Percentiles rank a stretch among this genome's conserved stretches.
Evolutionary conservation across 2,329 filamentous ascomycete genomes (phyloP).

Genomic region (Trichophyton equinum): DNA sequence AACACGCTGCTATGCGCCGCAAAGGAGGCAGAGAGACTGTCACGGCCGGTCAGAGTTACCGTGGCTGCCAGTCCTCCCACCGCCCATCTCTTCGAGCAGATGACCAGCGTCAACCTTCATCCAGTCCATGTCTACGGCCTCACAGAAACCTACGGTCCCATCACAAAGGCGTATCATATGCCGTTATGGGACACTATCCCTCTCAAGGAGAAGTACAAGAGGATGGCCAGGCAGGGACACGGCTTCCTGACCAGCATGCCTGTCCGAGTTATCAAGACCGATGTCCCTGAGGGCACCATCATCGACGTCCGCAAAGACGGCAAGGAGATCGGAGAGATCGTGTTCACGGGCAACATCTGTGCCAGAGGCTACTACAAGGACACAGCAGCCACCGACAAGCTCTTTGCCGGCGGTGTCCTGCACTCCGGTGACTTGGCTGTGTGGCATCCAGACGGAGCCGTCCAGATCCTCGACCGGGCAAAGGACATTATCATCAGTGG

Average conservation of each 20-base stretch:
- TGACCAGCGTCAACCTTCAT: constrained; percentile 73
- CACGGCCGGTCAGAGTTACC: constrained; percentile 65
- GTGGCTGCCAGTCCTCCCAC: constrained; percentile 88
- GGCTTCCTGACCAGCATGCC: constrained; percentile 76
- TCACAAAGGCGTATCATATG: constrained; percentile 85
- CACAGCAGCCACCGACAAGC: constrained; percentile 65
- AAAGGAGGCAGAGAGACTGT: constrained; percentile 57
- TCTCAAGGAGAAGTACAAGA: constrained; percentile 63
- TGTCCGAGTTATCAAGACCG: constrained; percentile 67
- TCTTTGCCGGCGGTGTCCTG: constrained; percentile 75
- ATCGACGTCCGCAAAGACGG: constrained; percentile 58
- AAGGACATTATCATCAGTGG: constrained; percentile 98
- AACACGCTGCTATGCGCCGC: constrained; percentile 83
- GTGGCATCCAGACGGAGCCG: constrained; percentile 78
- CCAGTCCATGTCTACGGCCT: constrained; percentile 89
- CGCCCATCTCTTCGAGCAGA: constrained; percentile 81
- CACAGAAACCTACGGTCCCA: constrained; percentile 84
- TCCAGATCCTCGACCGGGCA: constrained; percentile 82
- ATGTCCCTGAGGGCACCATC: constrained; percentile 54
- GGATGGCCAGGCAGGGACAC: constrained; percentile 90
- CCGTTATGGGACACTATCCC: constrained; percentile 70
- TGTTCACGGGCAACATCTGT: constrained; percentile 86
- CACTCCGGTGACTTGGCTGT: constrained; percentile 91
- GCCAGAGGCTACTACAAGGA: constrained; percentile 89
- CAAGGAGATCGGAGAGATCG: constrained; percentile 68